These are phyloP conservation scores for Gossypium davidsonii DNA, from an alignment of 441 rosid genomes.

Conservation along the genomic window DNA sequence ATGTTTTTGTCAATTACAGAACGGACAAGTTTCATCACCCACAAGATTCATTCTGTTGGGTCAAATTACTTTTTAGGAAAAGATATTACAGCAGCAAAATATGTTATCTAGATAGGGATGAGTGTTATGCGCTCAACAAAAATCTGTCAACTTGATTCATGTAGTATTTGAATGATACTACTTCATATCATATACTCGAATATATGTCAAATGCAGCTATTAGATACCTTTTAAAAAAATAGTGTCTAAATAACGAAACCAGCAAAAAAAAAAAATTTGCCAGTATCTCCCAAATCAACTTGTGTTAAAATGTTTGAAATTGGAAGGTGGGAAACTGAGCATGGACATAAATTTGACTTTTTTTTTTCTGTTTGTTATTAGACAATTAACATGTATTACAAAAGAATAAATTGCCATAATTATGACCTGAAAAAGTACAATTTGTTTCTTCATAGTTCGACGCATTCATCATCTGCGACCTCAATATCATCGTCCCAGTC, in stretches of 20 bases:
- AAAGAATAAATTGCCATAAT: background rate
- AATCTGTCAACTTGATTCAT: background rate
- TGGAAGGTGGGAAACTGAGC: background rate
- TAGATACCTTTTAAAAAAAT: background rate
- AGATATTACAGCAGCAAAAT: background rate
- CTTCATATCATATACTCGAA: background rate
- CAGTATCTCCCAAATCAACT: background rate
- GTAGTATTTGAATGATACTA: background rate
- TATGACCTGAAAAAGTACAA: background rate
- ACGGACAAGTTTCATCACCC: background rate
- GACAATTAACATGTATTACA: conserved; percentile 11
- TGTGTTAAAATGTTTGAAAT: background rate
- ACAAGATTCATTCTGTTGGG: background rate
- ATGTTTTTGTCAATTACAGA: background rate
- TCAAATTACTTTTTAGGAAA: background rate
- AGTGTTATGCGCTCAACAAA: background rate
- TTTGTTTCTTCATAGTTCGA: conserved; percentile 32
- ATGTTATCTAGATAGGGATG: background rate
- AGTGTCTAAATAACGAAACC: too few species aligned
- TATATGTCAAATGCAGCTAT: background rate
- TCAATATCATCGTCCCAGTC: conserved; percentile 69
- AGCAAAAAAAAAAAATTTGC: too few species aligned
- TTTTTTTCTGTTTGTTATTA: background rate
- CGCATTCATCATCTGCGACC: conserved; percentile 25
- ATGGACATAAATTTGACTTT: background rate